Evolutionary conservation across 1,139 yeast species (phyloP), one percentile per base, ranked within the genome.

Genomic region (Pichiaceae sp.): DNA sequence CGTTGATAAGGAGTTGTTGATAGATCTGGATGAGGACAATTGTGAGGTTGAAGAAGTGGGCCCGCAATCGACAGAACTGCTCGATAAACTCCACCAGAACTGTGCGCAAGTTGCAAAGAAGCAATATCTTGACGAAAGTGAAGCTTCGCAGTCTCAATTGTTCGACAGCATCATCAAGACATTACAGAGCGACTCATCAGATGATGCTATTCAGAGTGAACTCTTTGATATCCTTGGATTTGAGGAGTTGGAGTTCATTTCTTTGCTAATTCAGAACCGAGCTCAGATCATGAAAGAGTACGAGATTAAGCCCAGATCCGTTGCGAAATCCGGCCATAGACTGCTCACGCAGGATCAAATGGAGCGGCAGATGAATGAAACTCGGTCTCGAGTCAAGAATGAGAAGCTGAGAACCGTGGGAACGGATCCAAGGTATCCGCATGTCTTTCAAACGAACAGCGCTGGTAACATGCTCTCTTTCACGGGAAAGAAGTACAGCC

Each of bases 161-260:
- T 39, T 60, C 18, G 54, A 59, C 11, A 54, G 54, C 26, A 49
- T 66, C 3, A 38, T 59, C 4, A 45, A 48, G 11, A 42, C 50
- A 1, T 40, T 70, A 8, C 47, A 48, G 14, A 45, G 53, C 1
- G 59, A 66, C 26, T 53, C 59, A 6, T 53, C 68, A 27, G 86
- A 78, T 38, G 82, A 77, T 35, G 82, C 76, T 34, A 56, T 79
- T 11, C 91, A 83, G 49, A 75, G 81, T 6, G 56, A 69, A 1
- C 59, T 91, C 28, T 78, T 85, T 44, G 96, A 87, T 52, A 67
- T 84, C 8, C 59, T 91, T 4, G 97, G 98, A 0, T 82, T 78
- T 49, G 96, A 86, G 27, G 82, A 86, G 50, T 70, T 91, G 43
- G 95, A 86, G 37, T 59, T 87, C 37, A 82, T 87, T 8, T 68